A percentile compares a stretch with the other conserved stretches of the same genome.
Conservation (phyloP, 345 rosid genomes). For the Cardamine resedifolia region DNA sequence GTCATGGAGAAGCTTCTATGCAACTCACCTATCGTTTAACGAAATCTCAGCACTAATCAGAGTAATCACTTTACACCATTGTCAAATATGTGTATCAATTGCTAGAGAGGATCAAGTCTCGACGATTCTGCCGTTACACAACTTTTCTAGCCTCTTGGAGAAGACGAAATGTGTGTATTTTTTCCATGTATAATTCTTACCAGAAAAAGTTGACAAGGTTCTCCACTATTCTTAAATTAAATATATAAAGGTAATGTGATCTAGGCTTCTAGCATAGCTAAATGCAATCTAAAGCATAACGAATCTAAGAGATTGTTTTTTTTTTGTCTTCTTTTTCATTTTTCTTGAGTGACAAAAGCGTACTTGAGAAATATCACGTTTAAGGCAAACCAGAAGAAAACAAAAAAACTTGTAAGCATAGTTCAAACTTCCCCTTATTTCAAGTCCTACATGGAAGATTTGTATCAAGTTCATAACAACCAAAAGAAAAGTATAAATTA, state of each 20-base stretch:
- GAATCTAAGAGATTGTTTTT: too few relatives aligned
- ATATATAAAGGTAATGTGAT: too few relatives aligned
- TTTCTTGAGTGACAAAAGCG: neutral
- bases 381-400: neutral
- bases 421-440: constrained; percentile 34
- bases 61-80: neutral
- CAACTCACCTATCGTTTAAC: too few relatives aligned
- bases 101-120: neutral
- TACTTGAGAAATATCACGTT: neutral
- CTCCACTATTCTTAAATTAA: neutral
- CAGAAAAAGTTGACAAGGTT: neutral
- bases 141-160: neutral
- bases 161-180: too few relatives aligned
- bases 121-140: neutral
- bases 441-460: constrained; percentile 22
- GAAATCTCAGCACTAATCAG: neutral
- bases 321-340: neutral
- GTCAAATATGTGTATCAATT: too few relatives aligned
- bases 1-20: neutral
- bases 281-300: neutral
- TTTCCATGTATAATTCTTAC: neutral
- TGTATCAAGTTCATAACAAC: constrained; percentile 6
- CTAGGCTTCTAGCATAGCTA: too few relatives aligned
- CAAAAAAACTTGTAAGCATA: neutral
- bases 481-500: constrained; percentile 11